These are phyloP conservation scores for Talaromyces amestolkiae DNA, from an alignment of 2,329 filamentous ascomycete species.

Conservation along the genomic window DNA sequence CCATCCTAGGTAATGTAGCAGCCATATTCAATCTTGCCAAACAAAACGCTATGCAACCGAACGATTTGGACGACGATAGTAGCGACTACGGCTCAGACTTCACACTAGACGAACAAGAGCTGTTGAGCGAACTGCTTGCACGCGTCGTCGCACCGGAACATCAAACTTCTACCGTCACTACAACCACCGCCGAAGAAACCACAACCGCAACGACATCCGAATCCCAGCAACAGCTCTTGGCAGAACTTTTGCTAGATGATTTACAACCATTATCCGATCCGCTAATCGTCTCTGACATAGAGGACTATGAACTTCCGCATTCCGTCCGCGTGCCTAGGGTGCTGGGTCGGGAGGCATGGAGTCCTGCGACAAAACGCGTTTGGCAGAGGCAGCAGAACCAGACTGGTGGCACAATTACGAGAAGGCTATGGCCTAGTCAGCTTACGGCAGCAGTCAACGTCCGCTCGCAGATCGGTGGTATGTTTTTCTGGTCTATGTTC, in stretches of 20 bases:
- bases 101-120: conserved; percentile 55
- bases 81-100: conserved; percentile 67
- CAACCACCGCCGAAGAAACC: conserved; percentile 23
- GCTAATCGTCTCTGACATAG: conserved; percentile 39
- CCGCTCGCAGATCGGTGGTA: conserved; percentile 28
- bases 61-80: conserved; percentile 22
- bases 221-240: conserved; percentile 20
- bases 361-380: conserved; percentile 28
- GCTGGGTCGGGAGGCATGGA: conserved; percentile 39
- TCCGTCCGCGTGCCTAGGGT: conserved; percentile 42
- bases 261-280: conserved; percentile 24
- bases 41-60: background rate
- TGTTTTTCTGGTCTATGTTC: conserved; percentile 8
- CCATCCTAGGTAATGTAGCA: background rate
- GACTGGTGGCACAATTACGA: background rate
- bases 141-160: conserved; percentile 34
- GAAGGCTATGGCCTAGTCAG: conserved; percentile 24
- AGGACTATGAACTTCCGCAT: conserved; percentile 42
- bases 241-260: conserved; percentile 16
- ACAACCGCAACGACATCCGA: conserved; percentile 19
- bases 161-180: background rate
- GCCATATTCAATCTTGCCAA: background rate
- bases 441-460: conserved; percentile 25
- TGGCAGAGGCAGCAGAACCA: conserved; percentile 22
- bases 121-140: conserved; percentile 52